These are phyloP conservation scores for Calocera viscosa DNA, from an alignment of 768 basidiomycete genomes.

Conservation along the genomic window DNA sequence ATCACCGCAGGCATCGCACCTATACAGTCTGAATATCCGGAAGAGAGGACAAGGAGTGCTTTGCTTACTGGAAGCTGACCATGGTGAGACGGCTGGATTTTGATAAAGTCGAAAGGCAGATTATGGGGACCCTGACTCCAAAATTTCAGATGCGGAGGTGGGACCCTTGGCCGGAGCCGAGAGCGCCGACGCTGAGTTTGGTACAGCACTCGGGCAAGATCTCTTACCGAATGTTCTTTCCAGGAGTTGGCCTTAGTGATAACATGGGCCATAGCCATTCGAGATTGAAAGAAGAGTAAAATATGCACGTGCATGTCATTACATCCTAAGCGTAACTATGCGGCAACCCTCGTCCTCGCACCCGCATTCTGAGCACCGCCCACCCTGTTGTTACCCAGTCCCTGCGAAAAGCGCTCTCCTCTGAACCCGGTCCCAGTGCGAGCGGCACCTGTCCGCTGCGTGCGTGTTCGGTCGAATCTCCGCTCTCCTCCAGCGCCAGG, in stretches of 20 bases:
- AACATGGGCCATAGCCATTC: no score
- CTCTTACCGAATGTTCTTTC: no score
- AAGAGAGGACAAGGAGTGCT: background rate
- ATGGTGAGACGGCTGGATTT: background rate
- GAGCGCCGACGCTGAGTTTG: no score
- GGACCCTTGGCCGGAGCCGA: background rate
- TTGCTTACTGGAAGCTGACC: constrained; percentile 3
- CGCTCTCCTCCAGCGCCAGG: constrained; percentile 11
- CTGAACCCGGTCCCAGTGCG: background rate
- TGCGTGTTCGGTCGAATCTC: constrained; percentile 8
- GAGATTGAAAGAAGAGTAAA: background rate
- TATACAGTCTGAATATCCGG: background rate
- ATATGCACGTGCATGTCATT: constrained; percentile 5
- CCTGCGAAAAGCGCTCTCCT: background rate
- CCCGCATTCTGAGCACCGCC: constrained; percentile 5
- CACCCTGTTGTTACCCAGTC: background rate
- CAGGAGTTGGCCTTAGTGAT: no score
- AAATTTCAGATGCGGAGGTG: background rate
- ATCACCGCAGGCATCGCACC: constrained; percentile 49
- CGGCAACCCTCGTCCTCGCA: constrained; percentile 5
- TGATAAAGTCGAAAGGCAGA: background rate
- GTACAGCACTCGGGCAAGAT: background rate
- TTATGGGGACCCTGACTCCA: background rate
- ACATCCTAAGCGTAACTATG: background rate
- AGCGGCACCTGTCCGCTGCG: background rate